Evolutionary conservation across 179 eudicot species (phyloP).

Genomic region (Nepenthes alata): DNA sequence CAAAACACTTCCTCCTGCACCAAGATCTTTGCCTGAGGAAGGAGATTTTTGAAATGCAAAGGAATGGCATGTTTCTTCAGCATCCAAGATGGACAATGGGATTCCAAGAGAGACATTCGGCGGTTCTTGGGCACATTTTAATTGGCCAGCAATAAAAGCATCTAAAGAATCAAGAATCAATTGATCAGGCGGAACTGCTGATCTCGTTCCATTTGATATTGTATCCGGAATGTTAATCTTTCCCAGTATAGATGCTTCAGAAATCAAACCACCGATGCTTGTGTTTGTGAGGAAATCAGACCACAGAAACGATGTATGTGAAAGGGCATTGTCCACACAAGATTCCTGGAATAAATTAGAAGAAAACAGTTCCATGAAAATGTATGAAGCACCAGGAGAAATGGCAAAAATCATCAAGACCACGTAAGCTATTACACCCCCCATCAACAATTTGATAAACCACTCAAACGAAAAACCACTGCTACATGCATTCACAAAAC

Average conservation of each 20-base stretch:
- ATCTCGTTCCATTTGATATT: slow-evolving; percentile 30
- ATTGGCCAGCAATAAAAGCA: slow-evolving; percentile 1
- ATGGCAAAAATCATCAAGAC: too few relatives aligned
- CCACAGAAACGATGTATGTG: slow-evolving; percentile 18
- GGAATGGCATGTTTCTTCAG: slow-evolving; percentile 33
- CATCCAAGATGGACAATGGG: slow-evolving; percentile 27
- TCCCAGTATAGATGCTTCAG: slow-evolving; percentile 62
- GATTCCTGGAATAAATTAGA: slow-evolving; percentile 17
- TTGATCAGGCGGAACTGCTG: slow-evolving; percentile 12
- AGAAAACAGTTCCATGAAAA: background rate
- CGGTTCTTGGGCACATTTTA: slow-evolving; percentile 14
- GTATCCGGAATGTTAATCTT: slow-evolving; percentile 20
- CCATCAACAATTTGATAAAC: background rate
- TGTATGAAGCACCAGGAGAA: background rate
- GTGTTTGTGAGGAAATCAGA: slow-evolving; percentile 42
- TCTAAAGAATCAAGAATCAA: slow-evolving; percentile 3
- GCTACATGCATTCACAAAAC: too few relatives aligned
- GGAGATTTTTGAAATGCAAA: slow-evolving; percentile 18
- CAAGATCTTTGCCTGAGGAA: slow-evolving; percentile 16
- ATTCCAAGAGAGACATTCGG: slow-evolving; percentile 7
- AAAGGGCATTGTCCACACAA: slow-evolving; percentile 7
- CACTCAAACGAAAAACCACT: background rate
- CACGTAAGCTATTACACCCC: background rate
- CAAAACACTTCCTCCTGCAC: slow-evolving; percentile 17
- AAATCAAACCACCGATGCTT: slow-evolving; percentile 76